Evolutionary conservation across 2,329 filamentous ascomycete genomes (phyloP), one percentile per base, ranked within the genome.

Genomic region (Harringtonia lauricola): DNA sequence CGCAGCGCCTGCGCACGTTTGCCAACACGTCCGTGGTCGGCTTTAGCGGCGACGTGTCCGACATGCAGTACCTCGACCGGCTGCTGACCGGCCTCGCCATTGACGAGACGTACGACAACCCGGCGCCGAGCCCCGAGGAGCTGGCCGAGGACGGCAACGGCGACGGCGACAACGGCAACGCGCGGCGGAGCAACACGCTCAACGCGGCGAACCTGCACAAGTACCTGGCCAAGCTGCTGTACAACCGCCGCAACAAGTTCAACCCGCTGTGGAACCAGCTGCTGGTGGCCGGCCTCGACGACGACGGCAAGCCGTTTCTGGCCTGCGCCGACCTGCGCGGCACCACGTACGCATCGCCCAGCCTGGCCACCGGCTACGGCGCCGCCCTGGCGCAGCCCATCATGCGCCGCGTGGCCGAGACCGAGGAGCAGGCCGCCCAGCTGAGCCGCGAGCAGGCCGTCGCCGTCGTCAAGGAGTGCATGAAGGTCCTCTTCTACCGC

Each of bases 41-140:
- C 57, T 94, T 96, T 68, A 87, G 88, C 63, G 92, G 92, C 63
- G 92, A 98, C 70, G 83, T 98, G 56, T 94, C 86, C 52, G 92
- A 98, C 71, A 96, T 98, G 92, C 92, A 98, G 72, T 94, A 94
- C 71, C 80, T 98, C 54, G 85, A 95, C 76, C 82, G 92, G 55
- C 79, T 95, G 58, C 82, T 98, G 55, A 82, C 76, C 59, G 83
- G 86, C 50, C 83, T 96, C 56, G 80, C 85, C 61, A 87, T 94
- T 64, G 76, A 83, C 62, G 89, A 96, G 72, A 83, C 87, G 60
- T 96, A 98, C 72, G 74, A 74, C 47, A 53, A 49, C 53, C 53
- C 54, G 31, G 28, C 41, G n/a, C 33, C 47, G 58, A 64, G 43
- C 60, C 61, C 59, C 51, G 59, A 46, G 38, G 41, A 44, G 14